Evolutionary conservation across 768 basidiomycete genomes (phyloP), one percentile per base, ranked within the genome.

Genomic region (Boletus rufocinnamomeus): DNA sequence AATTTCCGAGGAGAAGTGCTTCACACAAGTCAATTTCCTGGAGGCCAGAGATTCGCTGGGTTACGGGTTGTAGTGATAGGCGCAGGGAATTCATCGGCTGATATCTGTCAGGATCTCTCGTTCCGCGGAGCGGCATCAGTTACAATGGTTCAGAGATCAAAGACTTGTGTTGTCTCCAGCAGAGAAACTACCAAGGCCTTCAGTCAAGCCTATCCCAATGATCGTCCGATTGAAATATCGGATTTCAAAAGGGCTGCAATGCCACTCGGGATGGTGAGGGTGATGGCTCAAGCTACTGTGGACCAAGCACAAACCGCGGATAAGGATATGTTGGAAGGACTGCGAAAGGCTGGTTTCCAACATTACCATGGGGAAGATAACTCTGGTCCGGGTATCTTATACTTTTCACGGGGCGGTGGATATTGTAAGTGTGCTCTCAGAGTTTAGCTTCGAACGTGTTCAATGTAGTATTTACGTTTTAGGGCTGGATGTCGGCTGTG

Each of bases 21-120:
- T 30, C 56, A 57, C 16, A 44, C 56, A 19, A 57, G 56, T 27
- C 56, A 53, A 44, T 57, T 37, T 8, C n/a, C 35, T 25, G 51
- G 56, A 7, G 50, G 43, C 34, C 66, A 72, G 25, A 74, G 63
- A 10, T 72, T 73, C 46, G 64, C 71, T 6, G 57, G 68, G n/a
- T 55, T 75, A 46, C 64, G 71, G 54, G 28, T 46, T 32, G 34
- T 57, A 13, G 56, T 57, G 61, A 41, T 52, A 9, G 44, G 32
- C 37, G 32, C 52, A 16, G 35, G 40, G 19, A 48, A 34, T n/a
- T 40, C 21, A 19, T 57, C 56, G 4, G 51, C 56, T 38, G 56
- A 57, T 35, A 53, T 57, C 14, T 57, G 51, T 37, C 56, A 57
- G 27, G 56, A 53, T 30, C 56, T 57, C 27, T 46, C 51, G 27